Evolutionary conservation across 768 basidiomycete species (phyloP).

Genomic region (Pholiota conissans): DNA sequence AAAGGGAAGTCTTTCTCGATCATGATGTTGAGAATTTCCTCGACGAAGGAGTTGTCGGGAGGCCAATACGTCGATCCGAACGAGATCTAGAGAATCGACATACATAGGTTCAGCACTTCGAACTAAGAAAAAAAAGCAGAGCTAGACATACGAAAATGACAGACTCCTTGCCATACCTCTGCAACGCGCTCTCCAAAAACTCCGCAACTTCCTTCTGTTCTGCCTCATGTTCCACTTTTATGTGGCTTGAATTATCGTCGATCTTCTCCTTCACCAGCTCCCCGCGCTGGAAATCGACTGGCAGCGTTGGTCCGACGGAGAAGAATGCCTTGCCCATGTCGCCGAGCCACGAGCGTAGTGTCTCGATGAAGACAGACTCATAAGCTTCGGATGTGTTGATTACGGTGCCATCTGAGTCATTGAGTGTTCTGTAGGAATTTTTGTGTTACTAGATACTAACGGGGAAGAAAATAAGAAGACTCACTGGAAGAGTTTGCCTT

Average conservation of each 20-base stretch:
- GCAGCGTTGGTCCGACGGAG: background rate
- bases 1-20: conserved; percentile 30
- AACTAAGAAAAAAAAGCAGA: too few species aligned
- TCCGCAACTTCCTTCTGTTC: background rate
- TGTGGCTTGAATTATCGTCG: background rate
- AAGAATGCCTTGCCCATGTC: background rate
- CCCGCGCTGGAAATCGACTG: background rate
- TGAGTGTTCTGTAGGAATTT: background rate
- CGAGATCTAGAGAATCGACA: background rate
- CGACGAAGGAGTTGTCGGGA: background rate
- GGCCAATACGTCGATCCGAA: conserved; percentile 1
- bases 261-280: background rate
- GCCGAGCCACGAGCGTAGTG: background rate
- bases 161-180: background rate
- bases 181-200: background rate
- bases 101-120: too few species aligned
- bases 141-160: background rate
- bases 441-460: background rate
- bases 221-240: background rate
- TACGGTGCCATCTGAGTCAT: background rate
- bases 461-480: background rate
- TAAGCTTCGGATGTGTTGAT: conserved; percentile 4
- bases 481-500: conserved; percentile 1
- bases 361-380: conserved; percentile 2
- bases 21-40: background rate